Conservation (phyloP, 2,329 filamentous ascomycete species). For the Epichloe hybrida region DNA sequence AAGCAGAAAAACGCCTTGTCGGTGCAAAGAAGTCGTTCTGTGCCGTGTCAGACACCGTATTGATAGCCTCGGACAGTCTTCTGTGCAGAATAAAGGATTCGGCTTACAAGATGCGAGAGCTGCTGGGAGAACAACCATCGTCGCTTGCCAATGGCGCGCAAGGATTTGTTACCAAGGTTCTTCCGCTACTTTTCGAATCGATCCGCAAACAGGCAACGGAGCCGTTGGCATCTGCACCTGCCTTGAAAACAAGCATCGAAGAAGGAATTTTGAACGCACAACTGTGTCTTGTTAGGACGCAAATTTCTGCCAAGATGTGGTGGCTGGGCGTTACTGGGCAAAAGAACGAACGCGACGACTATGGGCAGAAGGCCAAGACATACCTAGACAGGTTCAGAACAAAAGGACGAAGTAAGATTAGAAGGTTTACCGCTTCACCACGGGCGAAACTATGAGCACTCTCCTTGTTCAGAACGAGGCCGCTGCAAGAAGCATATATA, state of each 20-base stretch:
- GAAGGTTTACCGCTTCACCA: background rate
- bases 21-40: conserved; percentile 20
- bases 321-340: conserved; percentile 43
- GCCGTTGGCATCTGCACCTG: background rate
- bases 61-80: conserved; percentile 16
- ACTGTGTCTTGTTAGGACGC: conserved; percentile 36
- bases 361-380: conserved; percentile 32
- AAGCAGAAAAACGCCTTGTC: conserved; percentile 23
- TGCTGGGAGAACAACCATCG: conserved; percentile 10
- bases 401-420: background rate
- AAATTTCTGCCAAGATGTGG: conserved; percentile 41
- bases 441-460: background rate
- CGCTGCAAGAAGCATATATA: background rate
- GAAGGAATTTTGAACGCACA: conserved; percentile 10
- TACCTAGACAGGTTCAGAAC: conserved; percentile 19
- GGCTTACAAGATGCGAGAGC: conserved; percentile 11
- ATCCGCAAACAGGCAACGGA: conserved; percentile 23
- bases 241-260: background rate
- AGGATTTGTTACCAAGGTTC: conserved; percentile 9
- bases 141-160: conserved; percentile 8
- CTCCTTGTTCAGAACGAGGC: background rate
- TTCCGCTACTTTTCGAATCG: conserved; percentile 12
- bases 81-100: conserved; percentile 11
- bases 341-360: conserved; percentile 30
- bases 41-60: conserved; percentile 17